Percentiles rank a stretch among this genome's conserved stretches.
Evolutionary conservation across 176 grass and related monocot genomes (phyloP).

Genomic region (Neostapfia colusana): DNA sequence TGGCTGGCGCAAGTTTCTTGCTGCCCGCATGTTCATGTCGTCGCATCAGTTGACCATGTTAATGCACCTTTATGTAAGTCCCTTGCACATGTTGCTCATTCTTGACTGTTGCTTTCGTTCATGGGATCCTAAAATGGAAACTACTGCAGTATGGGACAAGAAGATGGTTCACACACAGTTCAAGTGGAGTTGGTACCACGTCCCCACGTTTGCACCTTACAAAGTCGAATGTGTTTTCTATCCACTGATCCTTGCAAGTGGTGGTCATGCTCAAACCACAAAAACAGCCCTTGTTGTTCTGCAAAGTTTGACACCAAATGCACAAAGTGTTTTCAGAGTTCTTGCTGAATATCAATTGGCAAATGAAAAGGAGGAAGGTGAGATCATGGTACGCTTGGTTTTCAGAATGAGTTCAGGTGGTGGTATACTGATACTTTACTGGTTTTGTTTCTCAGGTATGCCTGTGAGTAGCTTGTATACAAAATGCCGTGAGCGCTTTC

Average conservation of each 20-base stretch:
- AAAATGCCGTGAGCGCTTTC: slow-evolving; percentile 84
- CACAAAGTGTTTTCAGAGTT: slow-evolving; percentile 93
- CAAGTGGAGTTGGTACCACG: slow-evolving; percentile 91
- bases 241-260: slow-evolving; percentile 77
- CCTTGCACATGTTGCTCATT: slow-evolving; percentile 7
- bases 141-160: slow-evolving; percentile 89
- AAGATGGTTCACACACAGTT: slow-evolving; percentile 95
- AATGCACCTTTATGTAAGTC: slow-evolving; percentile 92
- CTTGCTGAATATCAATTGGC: slow-evolving; percentile 84
- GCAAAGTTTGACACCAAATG: slow-evolving; percentile 94
- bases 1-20: slow-evolving; percentile 75
- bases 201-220: slow-evolving; percentile 81
- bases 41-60: slow-evolving; percentile 87
- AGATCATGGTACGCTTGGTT: slow-evolving; percentile 26
- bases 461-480: slow-evolving; percentile 74
- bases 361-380: slow-evolving; percentile 91
- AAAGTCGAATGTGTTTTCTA: slow-evolving; percentile 77
- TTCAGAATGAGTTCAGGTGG: background rate
- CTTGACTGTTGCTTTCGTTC: slow-evolving; percentile 24
- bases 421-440: slow-evolving; percentile 10
- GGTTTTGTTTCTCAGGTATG: slow-evolving; percentile 69
- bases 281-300: slow-evolving; percentile 84
- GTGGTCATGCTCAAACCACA: slow-evolving; percentile 77
- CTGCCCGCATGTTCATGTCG: slow-evolving; percentile 61
- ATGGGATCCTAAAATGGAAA: slow-evolving; percentile 33